phyloP scores from a whole-genome alignment of 2,329 filamentous ascomycete species.

The Xylaria sp. region DNA sequence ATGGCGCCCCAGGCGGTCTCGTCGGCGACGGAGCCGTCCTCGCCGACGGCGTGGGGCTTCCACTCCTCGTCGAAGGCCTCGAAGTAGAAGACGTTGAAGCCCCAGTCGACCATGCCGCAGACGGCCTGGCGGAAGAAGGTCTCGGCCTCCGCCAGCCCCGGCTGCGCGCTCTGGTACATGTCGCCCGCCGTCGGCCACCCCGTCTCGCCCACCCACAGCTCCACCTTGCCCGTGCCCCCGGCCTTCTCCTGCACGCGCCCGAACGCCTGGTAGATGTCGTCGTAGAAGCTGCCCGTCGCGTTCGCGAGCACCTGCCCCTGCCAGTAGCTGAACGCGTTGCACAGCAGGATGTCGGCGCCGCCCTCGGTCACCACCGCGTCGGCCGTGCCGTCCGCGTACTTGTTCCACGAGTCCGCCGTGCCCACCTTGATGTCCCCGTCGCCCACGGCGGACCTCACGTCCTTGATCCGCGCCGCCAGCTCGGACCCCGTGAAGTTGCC shows the following conservation, averaged over 20 bases:
- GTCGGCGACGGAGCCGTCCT: constrained; percentile 62
- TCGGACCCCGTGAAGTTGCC: constrained; percentile 64
- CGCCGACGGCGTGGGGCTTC: constrained; percentile 66
- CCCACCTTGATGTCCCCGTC: constrained; percentile 58
- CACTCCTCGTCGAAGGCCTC: constrained; percentile 74
- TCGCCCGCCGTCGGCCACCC: constrained; percentile 67
- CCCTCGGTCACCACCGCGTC: constrained; percentile 58
- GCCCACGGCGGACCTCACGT: constrained; percentile 59
- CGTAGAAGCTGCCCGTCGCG: constrained; percentile 62
- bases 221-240: constrained; percentile 52
- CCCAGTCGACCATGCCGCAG: constrained; percentile 66
- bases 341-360: constrained; percentile 62
- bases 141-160: constrained; percentile 60
- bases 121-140: constrained; percentile 64
- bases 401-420: constrained; percentile 75
- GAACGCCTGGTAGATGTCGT: constrained; percentile 68
- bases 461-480: constrained; percentile 63
- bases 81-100: constrained; percentile 72
- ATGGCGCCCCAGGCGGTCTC: constrained; percentile 74
- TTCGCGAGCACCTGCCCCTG: constrained; percentile 63
- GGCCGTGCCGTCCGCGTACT: constrained; percentile 68
- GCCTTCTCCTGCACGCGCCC: constrained; percentile 63
- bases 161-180: constrained; percentile 63
- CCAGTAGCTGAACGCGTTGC: constrained; percentile 76
- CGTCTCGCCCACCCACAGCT: constrained; percentile 72